Conservation (phyloP, 768 basidiomycete species). For the Amanita fuliginea region DNA sequence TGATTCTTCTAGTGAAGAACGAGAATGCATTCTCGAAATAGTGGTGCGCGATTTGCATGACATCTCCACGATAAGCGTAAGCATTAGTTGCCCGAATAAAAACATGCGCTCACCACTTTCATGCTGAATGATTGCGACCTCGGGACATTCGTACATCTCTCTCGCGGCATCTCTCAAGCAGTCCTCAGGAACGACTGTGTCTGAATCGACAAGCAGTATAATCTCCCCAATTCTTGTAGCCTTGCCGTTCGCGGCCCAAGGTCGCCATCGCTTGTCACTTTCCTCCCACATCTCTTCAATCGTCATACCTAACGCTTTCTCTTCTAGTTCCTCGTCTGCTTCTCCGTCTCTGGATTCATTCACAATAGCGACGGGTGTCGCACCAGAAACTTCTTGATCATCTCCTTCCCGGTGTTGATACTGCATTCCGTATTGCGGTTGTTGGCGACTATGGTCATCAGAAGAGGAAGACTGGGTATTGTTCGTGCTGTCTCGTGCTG, state of each 20-base stretch:
- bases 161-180: slow-evolving; percentile 79
- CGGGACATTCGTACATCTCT: slow-evolving; percentile 65
- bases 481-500: slow-evolving; percentile 4
- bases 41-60: slow-evolving; percentile 77
- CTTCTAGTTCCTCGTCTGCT: slow-evolving; percentile 45
- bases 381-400: slow-evolving; percentile 25
- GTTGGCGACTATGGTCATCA: slow-evolving; percentile 5
- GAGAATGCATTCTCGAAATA: slow-evolving; percentile 88
- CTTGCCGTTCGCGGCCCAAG: slow-evolving; percentile 69
- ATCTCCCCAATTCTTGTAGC: slow-evolving; percentile 65
- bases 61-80: slow-evolving; percentile 28
- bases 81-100: not conserved
- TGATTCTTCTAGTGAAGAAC: slow-evolving; percentile 75
- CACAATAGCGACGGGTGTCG: not conserved
- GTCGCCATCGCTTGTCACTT: slow-evolving; percentile 36
- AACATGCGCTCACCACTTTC: slow-evolving; percentile 40
- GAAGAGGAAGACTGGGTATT: not conserved
- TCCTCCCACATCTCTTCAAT: slow-evolving; percentile 63
- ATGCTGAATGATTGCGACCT: slow-evolving; percentile 81
- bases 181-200: slow-evolving; percentile 72
- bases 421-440: slow-evolving; percentile 46
- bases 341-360: slow-evolving; percentile 17
- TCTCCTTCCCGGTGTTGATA: slow-evolving; percentile 57
- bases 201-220: slow-evolving; percentile 71
- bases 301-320: slow-evolving; percentile 59